These are phyloP conservation scores for Chenopodium quinoa DNA, from an alignment of 148 eudicot genomes.

Conservation along the genomic window DNA sequence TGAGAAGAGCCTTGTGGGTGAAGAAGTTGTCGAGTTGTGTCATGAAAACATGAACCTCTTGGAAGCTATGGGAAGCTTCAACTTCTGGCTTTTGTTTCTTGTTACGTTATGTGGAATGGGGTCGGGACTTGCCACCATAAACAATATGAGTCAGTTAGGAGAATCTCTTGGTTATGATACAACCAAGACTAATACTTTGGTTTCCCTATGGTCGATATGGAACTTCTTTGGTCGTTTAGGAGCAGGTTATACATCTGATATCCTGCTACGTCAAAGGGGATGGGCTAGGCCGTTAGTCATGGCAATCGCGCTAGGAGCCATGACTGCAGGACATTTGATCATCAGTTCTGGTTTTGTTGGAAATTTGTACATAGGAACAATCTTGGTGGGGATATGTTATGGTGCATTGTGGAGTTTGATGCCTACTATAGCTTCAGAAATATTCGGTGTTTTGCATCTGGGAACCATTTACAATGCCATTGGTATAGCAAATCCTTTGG, in stretches of 20 bases:
- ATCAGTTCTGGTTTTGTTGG: slow-evolving; percentile 73
- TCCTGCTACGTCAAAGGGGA: slow-evolving; percentile 50
- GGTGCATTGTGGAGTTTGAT: slow-evolving; percentile 85
- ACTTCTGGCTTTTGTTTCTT: slow-evolving; percentile 77
- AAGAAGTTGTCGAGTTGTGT: slow-evolving; percentile 14
- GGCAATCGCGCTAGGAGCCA: slow-evolving; percentile 52
- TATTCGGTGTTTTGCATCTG: slow-evolving; percentile 75
- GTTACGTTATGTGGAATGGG: slow-evolving; percentile 89
- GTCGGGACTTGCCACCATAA: slow-evolving; percentile 83
- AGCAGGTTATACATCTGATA: slow-evolving; percentile 77
- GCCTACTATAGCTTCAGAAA: slow-evolving; percentile 84
- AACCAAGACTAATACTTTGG: slow-evolving; percentile 51
- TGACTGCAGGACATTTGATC: slow-evolving; percentile 66
- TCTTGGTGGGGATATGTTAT: slow-evolving; percentile 74
- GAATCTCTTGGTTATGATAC: slow-evolving; percentile 62
- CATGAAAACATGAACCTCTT: slow-evolving; percentile 45
- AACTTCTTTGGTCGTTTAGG: slow-evolving; percentile 88
- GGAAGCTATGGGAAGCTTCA: slow-evolving; percentile 55
- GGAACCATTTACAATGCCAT: slow-evolving; percentile 94
- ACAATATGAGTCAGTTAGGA: slow-evolving; percentile 88
- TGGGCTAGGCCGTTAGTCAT: slow-evolving; percentile 71
- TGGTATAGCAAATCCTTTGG: slow-evolving; percentile 70
- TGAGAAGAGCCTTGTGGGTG: slow-evolving; percentile 20
- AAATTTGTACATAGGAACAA: slow-evolving; percentile 67
- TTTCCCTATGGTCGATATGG: slow-evolving; percentile 92